These are phyloP conservation scores for Ogataea ganodermae DNA, from an alignment of 805 yeast species.

Conservation along the genomic window DNA sequence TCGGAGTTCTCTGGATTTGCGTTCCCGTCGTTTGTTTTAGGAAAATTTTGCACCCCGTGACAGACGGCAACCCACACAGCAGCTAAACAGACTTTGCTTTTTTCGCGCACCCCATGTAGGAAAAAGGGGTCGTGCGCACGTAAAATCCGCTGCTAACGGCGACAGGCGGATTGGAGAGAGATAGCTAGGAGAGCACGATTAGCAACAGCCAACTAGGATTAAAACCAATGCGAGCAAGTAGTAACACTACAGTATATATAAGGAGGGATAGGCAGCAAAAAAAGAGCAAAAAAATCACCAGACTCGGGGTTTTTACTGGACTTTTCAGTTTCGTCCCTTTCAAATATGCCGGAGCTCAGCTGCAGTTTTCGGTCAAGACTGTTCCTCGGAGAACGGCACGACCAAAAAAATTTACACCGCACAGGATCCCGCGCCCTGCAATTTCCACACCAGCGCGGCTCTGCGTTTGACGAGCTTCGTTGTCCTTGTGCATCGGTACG, in stretches of 20 bases:
- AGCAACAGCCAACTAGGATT: no score
- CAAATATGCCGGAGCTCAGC: slow-evolving; percentile 3
- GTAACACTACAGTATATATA: no score
- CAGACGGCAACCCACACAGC: neutral
- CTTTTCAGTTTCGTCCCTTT: neutral
- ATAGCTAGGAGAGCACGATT: neutral
- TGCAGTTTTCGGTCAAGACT: slow-evolving; percentile 21
- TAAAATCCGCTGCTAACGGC: slow-evolving; percentile 5
- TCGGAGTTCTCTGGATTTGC: slow-evolving; percentile 7
- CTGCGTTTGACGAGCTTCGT: neutral
- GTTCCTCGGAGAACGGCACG: slow-evolving; percentile 11
- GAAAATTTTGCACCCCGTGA: slow-evolving; percentile 4
- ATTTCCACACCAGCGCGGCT: slow-evolving; percentile 2
- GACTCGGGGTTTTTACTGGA: neutral
- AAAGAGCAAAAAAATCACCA: no score
- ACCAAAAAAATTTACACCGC: slow-evolving; percentile 1
- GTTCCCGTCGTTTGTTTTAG: neutral
- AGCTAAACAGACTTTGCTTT: neutral
- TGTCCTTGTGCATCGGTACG: slow-evolving; percentile 2
- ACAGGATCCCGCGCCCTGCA: slow-evolving; percentile 4
- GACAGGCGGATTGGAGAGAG: neutral
- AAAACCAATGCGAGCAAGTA: no score
- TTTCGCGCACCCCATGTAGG: neutral
- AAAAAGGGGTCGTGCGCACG: slow-evolving; percentile 1
- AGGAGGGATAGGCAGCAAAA: no score